phyloP scores from a whole-genome alignment of 164 flowering plant species.

The Hamamelis virginiana region DNA sequence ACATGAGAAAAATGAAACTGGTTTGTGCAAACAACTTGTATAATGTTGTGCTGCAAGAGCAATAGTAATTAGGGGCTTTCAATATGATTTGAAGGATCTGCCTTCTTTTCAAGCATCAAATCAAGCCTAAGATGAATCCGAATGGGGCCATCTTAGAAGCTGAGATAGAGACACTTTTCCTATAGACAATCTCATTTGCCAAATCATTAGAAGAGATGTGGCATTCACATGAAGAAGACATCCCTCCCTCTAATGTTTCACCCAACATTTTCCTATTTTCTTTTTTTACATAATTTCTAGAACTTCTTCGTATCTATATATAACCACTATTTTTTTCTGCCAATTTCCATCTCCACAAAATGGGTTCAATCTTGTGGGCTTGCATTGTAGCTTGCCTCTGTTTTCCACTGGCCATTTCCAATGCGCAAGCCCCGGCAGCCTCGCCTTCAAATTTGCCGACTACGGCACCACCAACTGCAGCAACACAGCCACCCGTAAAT shows the following conservation, averaged over 20 bases:
- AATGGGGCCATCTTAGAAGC: too few relatives aligned
- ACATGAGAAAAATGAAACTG: too few relatives aligned
- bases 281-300: background rate
- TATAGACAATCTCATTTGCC: background rate
- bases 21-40: too few relatives aligned
- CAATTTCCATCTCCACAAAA: constrained; percentile 15
- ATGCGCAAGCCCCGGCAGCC: constrained; percentile 51
- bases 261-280: constrained; percentile 10
- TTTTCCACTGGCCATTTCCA: constrained; percentile 12
- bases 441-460: constrained; percentile 29
- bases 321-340: constrained; percentile 4
- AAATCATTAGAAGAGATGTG: constrained; percentile 29
- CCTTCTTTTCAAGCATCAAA: too few relatives aligned
- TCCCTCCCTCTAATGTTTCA: constrained; percentile 20
- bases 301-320: constrained; percentile 6
- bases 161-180: background rate
- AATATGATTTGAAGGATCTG: too few relatives aligned
- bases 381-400: constrained; percentile 14
- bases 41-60: too few relatives aligned
- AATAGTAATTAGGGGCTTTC: too few relatives aligned
- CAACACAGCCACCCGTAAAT: constrained; percentile 33
- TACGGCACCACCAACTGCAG: too few relatives aligned
- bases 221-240: constrained; percentile 21
- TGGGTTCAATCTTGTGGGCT: constrained; percentile 25
- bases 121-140: too few relatives aligned